Conservation (phyloP, 1,284 basidiomycete species). For the Rugosomyces carneus region DNA sequence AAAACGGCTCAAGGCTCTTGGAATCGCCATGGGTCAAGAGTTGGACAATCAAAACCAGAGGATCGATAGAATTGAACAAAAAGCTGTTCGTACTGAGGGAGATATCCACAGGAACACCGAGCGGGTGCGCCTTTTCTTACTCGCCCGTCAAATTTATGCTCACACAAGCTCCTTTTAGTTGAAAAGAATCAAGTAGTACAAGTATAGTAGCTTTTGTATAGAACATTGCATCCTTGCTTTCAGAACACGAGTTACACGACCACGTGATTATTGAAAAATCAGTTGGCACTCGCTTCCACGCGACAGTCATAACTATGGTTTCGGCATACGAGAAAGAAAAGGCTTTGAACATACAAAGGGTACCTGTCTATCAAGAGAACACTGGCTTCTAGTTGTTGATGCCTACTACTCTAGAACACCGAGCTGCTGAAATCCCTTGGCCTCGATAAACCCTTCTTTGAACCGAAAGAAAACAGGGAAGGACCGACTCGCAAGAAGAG, state of each 20-base stretch:
- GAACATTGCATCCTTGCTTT: too few species aligned
- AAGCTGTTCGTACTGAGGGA: slow-evolving; percentile 61
- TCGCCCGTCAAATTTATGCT: slow-evolving; percentile 1
- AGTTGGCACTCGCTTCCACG: background rate
- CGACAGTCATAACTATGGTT: slow-evolving; percentile 25
- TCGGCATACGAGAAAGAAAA: slow-evolving; percentile 47
- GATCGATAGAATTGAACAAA: slow-evolving; percentile 64
- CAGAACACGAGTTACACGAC: too few species aligned
- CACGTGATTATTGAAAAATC: background rate
- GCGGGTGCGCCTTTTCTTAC: slow-evolving; percentile 39
- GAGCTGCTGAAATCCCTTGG: slow-evolving; percentile 36
- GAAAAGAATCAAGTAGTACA: slow-evolving; percentile 57
- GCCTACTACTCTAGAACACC: slow-evolving; percentile 31
- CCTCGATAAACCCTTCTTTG: slow-evolving; percentile 38
- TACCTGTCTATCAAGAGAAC: slow-evolving; percentile 6
- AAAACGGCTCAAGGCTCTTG: slow-evolving; percentile 80
- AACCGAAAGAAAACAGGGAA: slow-evolving; percentile 35
- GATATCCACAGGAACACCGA: slow-evolving; percentile 66
- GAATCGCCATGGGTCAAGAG: slow-evolving; percentile 79
- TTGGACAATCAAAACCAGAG: slow-evolving; percentile 72
- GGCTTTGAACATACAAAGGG: slow-evolving; percentile 39
- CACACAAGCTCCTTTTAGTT: slow-evolving; percentile 36
- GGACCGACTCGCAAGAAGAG: slow-evolving; percentile 29
- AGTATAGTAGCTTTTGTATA: background rate
- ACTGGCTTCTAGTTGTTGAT: background rate